Evolutionary conservation across 148 eudicot species (phyloP).

Genomic region (Rhododendron williamsianum): DNA sequence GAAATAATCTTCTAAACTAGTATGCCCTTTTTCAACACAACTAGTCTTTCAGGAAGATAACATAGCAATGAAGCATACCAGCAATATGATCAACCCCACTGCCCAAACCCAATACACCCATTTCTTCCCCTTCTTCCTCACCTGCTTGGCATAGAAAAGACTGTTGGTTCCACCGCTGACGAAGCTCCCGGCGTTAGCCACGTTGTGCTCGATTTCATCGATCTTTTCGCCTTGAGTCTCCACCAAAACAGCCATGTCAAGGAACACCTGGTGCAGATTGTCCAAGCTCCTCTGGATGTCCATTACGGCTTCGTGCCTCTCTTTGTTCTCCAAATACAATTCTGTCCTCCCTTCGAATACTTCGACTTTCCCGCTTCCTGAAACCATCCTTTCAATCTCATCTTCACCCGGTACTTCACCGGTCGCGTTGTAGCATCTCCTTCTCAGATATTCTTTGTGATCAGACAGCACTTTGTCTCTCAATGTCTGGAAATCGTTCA

Average conservation of each 20-base stretch:
- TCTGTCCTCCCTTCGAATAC: conserved; percentile 30
- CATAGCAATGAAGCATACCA: conserved; percentile 50
- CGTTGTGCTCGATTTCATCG: no score
- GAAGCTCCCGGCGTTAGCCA: no score
- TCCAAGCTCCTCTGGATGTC: conserved; percentile 65
- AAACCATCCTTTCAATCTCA: conserved; percentile 43
- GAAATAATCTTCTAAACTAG: background rate
- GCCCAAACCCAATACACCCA: conserved; percentile 50
- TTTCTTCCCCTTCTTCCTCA: conserved; percentile 37
- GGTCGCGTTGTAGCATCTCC: conserved; percentile 45
- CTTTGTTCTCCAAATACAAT: conserved; percentile 36
- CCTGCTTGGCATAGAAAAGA: conserved; percentile 56
- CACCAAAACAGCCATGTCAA: no score
- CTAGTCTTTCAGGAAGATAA: conserved; percentile 19
- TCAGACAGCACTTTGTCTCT: conserved; percentile 54
- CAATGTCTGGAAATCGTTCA: conserved; percentile 52
- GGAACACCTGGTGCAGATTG: no score
- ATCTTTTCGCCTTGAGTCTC: no score
- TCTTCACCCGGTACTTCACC: conserved; percentile 62
- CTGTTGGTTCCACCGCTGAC: conserved; percentile 23
- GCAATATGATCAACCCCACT: conserved; percentile 39
- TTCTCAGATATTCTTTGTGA: conserved; percentile 48
- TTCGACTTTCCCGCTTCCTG: conserved; percentile 36
- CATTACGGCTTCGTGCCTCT: conserved; percentile 63
- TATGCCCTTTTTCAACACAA: background rate